Evolutionary conservation across 495 filamentous ascomycete species (phyloP), one percentile per base, ranked within the genome.

Genomic region (Xylaria scruposa): DNA sequence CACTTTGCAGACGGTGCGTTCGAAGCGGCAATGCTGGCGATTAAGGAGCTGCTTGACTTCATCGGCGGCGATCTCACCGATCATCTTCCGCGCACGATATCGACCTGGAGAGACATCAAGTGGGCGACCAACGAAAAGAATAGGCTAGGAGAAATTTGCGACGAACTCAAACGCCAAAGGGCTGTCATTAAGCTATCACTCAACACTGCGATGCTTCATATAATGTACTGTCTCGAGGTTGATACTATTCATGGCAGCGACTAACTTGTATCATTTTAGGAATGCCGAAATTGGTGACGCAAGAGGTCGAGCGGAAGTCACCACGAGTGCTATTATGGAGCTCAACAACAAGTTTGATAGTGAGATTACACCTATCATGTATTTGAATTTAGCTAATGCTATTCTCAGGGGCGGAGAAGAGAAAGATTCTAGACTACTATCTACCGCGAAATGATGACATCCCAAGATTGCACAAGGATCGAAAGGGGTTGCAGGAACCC

Each of bases 401-500:
- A 40, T 26, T 44, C 59, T 42, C 3, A 62, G 59, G 1, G 0
- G 8, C 24, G 21, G 59, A 62, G n/a, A 62, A 12, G 15, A 10
- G 1, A 0, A 15, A 19, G 0, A 62, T 62, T n/a, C 0, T 62
- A 15, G 8, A 62, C 3, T 5, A 26, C 38, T 40, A 17, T 4
- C 4, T 62, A 2, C 59, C 59, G 38, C 59, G 1, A 15, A 62
- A 62, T 44, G 13, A 26, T 0, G n/a, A 7, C 7, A 62, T 62
- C 3, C 4, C 10, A 62, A n/a, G 0, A 15, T 40, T 62, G 10
- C 59, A 62, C 38, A 26, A 4, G 4, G 1, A 44, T 26, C 59
- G 59, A 24, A 69, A 70, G 33, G 66, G 47, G 5, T 73, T 67
- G 49, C 75, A 75, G 47, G 75, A 77, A 60, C 64, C 72, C 12